Evolutionary conservation across 1,284 basidiomycete genomes (phyloP).

Genomic region (Pyrrhoderma lamaoense): DNA sequence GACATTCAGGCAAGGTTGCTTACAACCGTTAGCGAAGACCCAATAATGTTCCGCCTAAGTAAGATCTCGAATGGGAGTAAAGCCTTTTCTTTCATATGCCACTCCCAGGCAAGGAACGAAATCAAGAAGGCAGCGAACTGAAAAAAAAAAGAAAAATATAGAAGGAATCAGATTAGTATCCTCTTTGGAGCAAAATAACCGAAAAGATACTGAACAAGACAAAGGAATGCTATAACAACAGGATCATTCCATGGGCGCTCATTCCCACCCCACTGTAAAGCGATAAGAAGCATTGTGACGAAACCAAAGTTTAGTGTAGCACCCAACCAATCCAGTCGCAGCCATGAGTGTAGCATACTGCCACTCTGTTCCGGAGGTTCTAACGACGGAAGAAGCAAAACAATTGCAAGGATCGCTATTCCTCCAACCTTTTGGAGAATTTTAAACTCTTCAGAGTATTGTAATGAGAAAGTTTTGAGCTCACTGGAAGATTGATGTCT

Average conservation of each 20-base stretch:
- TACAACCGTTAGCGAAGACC: too few relatives aligned
- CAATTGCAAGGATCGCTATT: not conserved
- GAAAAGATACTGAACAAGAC: not conserved
- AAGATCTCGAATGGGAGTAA: too few relatives aligned
- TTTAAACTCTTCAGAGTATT: not conserved
- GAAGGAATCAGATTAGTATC: too few relatives aligned
- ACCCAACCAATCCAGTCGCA: conserved; percentile 29
- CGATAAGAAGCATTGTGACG: conserved; percentile 32
- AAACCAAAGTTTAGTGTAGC: conserved; percentile 24
- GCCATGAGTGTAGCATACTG: not conserved
- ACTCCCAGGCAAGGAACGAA: too few relatives aligned
- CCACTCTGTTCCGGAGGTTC: not conserved
- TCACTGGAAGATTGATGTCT: conserved; percentile 1
- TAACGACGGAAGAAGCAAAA: not conserved
- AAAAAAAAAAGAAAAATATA: too few relatives aligned
- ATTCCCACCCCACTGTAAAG: conserved; percentile 38
- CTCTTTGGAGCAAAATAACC: too few relatives aligned
- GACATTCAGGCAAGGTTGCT: too few relatives aligned
- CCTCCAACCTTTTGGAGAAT: not conserved
- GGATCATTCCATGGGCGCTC: conserved; percentile 32
- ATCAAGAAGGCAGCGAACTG: too few relatives aligned
- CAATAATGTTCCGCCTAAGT: too few relatives aligned
- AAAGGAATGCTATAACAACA: conserved; percentile 23
- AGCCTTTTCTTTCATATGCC: too few relatives aligned
- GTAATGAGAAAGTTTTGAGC: not conserved